A percentile compares a stretch with the other conserved stretches of the same genome.
These are phyloP conservation scores for Aspergillus vadensis DNA, from an alignment of 2,329 filamentous ascomycete genomes.

Conservation along the genomic window DNA sequence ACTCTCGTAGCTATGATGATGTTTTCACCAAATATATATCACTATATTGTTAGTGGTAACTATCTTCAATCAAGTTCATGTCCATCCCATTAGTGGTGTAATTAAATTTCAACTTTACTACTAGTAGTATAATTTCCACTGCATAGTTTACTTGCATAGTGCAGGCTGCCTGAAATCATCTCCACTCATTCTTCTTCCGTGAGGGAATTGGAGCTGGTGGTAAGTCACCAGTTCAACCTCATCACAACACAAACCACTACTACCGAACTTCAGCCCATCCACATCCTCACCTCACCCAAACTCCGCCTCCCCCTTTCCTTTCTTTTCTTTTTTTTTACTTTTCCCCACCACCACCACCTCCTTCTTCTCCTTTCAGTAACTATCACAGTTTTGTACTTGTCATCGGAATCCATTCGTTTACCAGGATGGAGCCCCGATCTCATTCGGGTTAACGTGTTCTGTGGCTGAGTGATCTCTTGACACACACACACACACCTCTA, in stretches of 20 bases:
- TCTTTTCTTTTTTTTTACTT: neutral
- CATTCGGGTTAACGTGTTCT: slow-evolving; percentile 23
- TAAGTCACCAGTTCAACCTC: slow-evolving; percentile 1
- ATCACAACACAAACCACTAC: neutral
- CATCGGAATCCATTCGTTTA: slow-evolving; percentile 5
- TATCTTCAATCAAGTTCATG: no score
- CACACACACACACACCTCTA: slow-evolving; percentile 13
- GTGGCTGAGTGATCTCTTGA: slow-evolving; percentile 14
- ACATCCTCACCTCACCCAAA: slow-evolving; percentile 8
- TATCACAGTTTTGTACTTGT: neutral
- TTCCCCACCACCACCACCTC: slow-evolving; percentile 9
- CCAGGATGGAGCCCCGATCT: slow-evolving; percentile 22
- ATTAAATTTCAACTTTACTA: neutral
- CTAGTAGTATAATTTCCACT: neutral
- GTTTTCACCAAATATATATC: no score
- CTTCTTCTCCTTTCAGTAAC: neutral
- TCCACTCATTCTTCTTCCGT: neutral
- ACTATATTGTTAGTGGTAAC: no score
- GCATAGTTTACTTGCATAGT: neutral
- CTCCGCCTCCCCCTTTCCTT: slow-evolving; percentile 16
- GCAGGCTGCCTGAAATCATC: neutral
- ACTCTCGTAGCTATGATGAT: no score
- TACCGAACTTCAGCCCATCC: neutral
- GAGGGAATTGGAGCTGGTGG: neutral
- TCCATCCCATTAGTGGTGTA: neutral